Evolutionary conservation across 352 stramenopile genomes (phyloP), one percentile per base, ranked within the genome.

Genomic region (Globisporangium camurandrum): DNA sequence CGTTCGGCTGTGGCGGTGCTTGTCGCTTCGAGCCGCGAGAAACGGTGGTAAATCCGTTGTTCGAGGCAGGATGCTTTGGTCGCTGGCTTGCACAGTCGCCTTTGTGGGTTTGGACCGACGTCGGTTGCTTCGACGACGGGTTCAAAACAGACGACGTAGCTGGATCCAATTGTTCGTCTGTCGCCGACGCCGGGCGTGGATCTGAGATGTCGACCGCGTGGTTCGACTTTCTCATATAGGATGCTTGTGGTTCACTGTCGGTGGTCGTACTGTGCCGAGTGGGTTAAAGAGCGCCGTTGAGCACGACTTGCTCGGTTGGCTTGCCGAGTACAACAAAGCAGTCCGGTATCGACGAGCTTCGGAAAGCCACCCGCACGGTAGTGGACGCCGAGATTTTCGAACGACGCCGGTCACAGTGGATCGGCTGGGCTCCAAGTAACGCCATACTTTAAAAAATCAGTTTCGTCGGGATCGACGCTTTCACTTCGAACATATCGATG

Each of bases 401-500:
- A 5, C 20, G 6, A 5, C 43, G 26, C 19, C 43, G 24, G 33
- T 49, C 43, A n/a, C 43, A 40, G 27, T 28, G n/a, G 14, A 49
- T 8, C 16, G 26, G 43, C 9, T 49, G 22, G 16, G 43, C 43
- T 1, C 43, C 43, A 26, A 49, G 14, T 10, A 9, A 28, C 12
- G 28, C 27, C 0, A 49, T 26, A 9, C 43, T 12, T 22, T 49
- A 26, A n/a, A 49, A 49, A 14, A 49, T 26, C 5, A 8, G 14
- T 5, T 39, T 4, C 2, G 43, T 17, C 1, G 23, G 10, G 11
- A 49, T 28, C 2, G 43, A 49, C 14, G 27, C 43, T 6, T 27
- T 24, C 3, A 49, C 43, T 3, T 28, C 43, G 27, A 49, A 49
- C 26, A 49, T 27, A 17, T 49, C 43, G 6, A 49, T 19, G 14